These are phyloP conservation scores for Buddleja alternifolia DNA, from an alignment of 257 asterid genomes.

Conservation along the genomic window DNA sequence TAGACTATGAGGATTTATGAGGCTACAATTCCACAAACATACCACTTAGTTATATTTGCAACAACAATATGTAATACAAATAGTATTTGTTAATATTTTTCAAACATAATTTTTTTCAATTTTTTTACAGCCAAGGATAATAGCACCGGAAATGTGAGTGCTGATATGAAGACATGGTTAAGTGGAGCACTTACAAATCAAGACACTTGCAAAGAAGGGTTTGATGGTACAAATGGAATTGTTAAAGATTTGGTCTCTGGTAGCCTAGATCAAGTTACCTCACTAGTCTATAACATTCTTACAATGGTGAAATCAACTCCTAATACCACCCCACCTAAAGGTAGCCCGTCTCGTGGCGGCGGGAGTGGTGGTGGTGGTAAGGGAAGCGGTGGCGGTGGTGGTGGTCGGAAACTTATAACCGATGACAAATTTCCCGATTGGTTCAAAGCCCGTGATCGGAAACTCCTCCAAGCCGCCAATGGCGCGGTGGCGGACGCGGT, in stretches of 20 bases:
- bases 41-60: too few relatives aligned
- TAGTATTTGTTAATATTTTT: too few relatives aligned
- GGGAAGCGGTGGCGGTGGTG: too few relatives aligned
- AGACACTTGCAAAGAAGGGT: conserved; percentile 61
- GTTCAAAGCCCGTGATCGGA: conserved; percentile 40
- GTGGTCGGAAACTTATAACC: conserved; percentile 28
- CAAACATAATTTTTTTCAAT: too few relatives aligned
- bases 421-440: conserved; percentile 38
- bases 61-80: too few relatives aligned
- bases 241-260: conserved; percentile 29
- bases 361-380: too few relatives aligned
- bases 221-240: conserved; percentile 42
- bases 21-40: too few relatives aligned
- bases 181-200: conserved; percentile 57
- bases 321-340: background rate
- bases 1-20: too few relatives aligned
- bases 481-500: conserved; percentile 38
- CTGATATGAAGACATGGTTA: conserved; percentile 61
- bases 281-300: conserved; percentile 38
- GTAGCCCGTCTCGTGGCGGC: background rate
- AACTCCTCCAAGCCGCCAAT: conserved; percentile 34
- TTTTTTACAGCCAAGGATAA: conserved; percentile 44
- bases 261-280: conserved; percentile 38
- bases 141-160: conserved; percentile 45
- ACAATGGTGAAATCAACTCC: conserved; percentile 34